Evolutionary conservation across 1,284 basidiomycete species (phyloP), one percentile per base, ranked within the genome.

Genomic region (Inonotus obliquus): DNA sequence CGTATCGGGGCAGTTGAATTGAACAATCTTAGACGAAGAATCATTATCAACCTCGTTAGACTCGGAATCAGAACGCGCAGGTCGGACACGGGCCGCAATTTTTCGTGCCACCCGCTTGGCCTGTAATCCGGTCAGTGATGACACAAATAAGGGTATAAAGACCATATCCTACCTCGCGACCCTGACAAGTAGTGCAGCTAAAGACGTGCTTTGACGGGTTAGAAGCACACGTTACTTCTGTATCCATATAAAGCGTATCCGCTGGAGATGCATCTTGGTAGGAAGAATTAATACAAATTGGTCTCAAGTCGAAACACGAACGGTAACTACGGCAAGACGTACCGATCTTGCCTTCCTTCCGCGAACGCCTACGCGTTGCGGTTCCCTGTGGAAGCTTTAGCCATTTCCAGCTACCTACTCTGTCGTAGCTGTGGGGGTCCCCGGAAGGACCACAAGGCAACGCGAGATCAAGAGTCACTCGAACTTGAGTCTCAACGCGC

Each of bases 1-100:
- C 59, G 94, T 84, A 68, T 97, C 92, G 0, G 93, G 84, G 69
- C 96, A 98, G 71, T 99, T 99, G 79, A 99, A 99, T 63, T 97
- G 87, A 59, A 97, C 87, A 65, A 98, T 94, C 66, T 87, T 90
- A 56, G 89, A 91, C 9, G 85, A 85, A 65, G 91, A 87, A 77
- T 91, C 87, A 52, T 82, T 81, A 56, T 79, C 79, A 56, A 74
- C 78, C 68, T 74, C 73, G 67, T 65, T 72, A 17, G 82, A 81
- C 35, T 92, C 89, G n/a, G 86, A 83, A 69, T 91, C 89, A n/a
- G 87, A 88, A 57, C 84, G 84, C 52, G 84, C 79, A 49, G 91
- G 91, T 56, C 89, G 77, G 21, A 92, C 85, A 45, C 91, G 85
- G 21, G 89, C 84, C 19, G 91, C 91, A 54, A 92, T 78, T 72